These are phyloP conservation scores for Takashimella koratensis DNA, from an alignment of 1,284 basidiomycete genomes.

Conservation along the genomic window DNA sequence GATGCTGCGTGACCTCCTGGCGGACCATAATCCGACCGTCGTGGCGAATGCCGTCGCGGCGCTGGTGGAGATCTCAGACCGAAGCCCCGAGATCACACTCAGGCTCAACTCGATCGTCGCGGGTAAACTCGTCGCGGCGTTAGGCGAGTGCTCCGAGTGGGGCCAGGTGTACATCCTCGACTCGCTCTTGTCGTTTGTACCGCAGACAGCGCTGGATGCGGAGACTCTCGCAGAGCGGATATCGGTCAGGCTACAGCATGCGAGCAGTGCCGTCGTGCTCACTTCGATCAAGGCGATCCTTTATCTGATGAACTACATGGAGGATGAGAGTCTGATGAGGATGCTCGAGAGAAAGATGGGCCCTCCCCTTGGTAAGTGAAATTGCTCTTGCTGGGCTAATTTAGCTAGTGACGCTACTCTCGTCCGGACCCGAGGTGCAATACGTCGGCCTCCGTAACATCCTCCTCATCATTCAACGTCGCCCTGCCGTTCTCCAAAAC, in stretches of 20 bases:
- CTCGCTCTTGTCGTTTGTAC: conserved; percentile 86
- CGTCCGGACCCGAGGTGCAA: conserved; percentile 96
- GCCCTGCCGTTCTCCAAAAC: conserved; percentile 87
- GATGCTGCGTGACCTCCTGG: conserved; percentile 66
- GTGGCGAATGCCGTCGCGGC: conserved; percentile 98
- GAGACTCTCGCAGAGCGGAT: conserved; percentile 92
- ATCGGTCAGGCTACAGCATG: conserved; percentile 87
- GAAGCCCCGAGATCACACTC: conserved; percentile 56
- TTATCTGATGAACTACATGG: conserved; percentile 99
- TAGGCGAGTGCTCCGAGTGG: conserved; percentile 99
- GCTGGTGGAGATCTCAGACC: conserved; percentile 72
- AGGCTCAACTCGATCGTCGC: conserved; percentile 48
- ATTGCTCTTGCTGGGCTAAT: conserved; percentile 4
- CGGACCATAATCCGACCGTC: conserved; percentile 91
- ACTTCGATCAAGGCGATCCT: conserved; percentile 92
- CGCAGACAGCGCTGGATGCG: conserved; percentile 80
- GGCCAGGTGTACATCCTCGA: conserved; percentile 99
- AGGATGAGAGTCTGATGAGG: conserved; percentile 77
- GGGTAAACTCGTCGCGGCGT: conserved; percentile 81
- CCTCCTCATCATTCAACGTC: conserved; percentile 89
- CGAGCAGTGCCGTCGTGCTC: conserved; percentile 89
- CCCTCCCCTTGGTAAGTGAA: conserved; percentile 74
- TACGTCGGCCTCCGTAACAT: conserved; percentile 97
- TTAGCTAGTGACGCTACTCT: conserved; percentile 66
- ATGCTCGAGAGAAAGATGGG: conserved; percentile 95